Conservation (phyloP, 1,284 basidiomycete genomes). For the Pseudozyma hubeiensis region DNA sequence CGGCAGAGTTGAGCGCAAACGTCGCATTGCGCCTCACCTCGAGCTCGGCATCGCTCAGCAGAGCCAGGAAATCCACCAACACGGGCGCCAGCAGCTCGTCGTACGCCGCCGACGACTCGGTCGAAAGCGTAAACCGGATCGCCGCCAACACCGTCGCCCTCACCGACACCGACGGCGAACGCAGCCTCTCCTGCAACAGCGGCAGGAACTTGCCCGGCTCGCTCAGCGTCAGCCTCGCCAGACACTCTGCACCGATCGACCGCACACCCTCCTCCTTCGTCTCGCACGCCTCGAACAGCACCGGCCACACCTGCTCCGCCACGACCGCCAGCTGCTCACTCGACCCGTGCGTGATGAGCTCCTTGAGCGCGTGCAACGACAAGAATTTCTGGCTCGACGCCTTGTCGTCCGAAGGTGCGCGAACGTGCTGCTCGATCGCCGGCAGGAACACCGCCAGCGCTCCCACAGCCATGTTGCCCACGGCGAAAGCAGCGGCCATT, state of each 20-base stretch:
- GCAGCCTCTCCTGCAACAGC: constrained; percentile 75
- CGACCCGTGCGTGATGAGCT: constrained; percentile 91
- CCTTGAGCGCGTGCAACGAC: constrained; percentile 91
- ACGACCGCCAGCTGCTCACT: constrained; percentile 83
- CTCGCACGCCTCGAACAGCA: constrained; percentile 70
- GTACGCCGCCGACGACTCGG: constrained; percentile 81
- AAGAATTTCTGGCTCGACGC: constrained; percentile 71
- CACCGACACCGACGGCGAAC: constrained; percentile 69
- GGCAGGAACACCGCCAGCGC: constrained; percentile 87
- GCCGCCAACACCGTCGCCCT: constrained; percentile 91
- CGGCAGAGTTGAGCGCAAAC: constrained; percentile 90
- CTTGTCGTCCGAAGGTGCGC: constrained; percentile 69
- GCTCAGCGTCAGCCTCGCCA: constrained; percentile 92
- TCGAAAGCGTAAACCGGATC: constrained; percentile 90
- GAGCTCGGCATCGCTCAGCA: constrained; percentile 83
- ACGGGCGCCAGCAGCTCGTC: constrained; percentile 87
- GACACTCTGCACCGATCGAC: constrained; percentile 94
- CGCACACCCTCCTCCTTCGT: constrained; percentile 84
- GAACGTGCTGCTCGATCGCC: constrained; percentile 81
- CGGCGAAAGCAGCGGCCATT: constrained; percentile 54
- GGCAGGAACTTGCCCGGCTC: constrained; percentile 86
- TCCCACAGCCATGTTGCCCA: constrained; percentile 93
- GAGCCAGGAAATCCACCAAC: constrained; percentile 87
- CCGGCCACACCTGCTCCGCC: constrained; percentile 88
- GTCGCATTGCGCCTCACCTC: constrained; percentile 61